Evolutionary conservation across 1,139 yeast genomes (phyloP).

Genomic region (Kluyveromyces sp.): DNA sequence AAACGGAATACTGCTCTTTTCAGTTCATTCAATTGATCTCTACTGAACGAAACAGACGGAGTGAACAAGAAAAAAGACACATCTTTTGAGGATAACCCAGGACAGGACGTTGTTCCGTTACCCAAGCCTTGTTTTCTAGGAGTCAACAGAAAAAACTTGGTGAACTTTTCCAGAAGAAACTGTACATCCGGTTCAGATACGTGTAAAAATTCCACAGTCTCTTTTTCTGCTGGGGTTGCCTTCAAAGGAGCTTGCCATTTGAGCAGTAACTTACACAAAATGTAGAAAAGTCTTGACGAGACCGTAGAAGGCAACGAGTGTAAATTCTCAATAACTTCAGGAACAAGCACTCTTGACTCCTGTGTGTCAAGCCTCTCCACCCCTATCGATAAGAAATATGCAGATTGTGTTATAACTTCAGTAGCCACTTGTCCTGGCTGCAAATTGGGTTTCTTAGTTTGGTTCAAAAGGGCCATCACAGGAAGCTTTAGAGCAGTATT

Average conservation of each 20-base stretch:
- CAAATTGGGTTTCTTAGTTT: slow-evolving; percentile 50
- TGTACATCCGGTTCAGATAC: slow-evolving; percentile 29
- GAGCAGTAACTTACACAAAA: slow-evolving; percentile 49
- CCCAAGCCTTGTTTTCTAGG: slow-evolving; percentile 38
- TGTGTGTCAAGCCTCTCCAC: slow-evolving; percentile 42
- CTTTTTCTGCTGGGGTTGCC: slow-evolving; percentile 40
- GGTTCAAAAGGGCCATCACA: slow-evolving; percentile 50
- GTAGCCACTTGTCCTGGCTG: slow-evolving; percentile 40
- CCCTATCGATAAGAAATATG: slow-evolving; percentile 62
- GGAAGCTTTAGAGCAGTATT: slow-evolving; percentile 55
- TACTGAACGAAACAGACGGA: slow-evolving; percentile 56
- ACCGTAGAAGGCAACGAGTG: slow-evolving; percentile 35
- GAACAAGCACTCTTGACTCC: slow-evolving; percentile 39
- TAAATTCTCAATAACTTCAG: slow-evolving; percentile 44
- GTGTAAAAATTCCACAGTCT: slow-evolving; percentile 31
- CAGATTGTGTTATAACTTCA: slow-evolving; percentile 56
- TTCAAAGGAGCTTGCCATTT: slow-evolving; percentile 46
- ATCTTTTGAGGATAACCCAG: slow-evolving; percentile 57
- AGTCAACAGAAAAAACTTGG: slow-evolving; percentile 50
- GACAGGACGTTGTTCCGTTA: slow-evolving; percentile 41
- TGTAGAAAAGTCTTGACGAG: slow-evolving; percentile 54
- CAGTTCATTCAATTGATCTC: slow-evolving; percentile 41
- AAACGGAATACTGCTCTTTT: slow-evolving; percentile 45
- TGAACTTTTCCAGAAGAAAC: slow-evolving; percentile 42
- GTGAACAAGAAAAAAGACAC: slow-evolving; percentile 55